Conservation (phyloP, 768 basidiomycete species). For the Saitozyma podzolica region DNA sequence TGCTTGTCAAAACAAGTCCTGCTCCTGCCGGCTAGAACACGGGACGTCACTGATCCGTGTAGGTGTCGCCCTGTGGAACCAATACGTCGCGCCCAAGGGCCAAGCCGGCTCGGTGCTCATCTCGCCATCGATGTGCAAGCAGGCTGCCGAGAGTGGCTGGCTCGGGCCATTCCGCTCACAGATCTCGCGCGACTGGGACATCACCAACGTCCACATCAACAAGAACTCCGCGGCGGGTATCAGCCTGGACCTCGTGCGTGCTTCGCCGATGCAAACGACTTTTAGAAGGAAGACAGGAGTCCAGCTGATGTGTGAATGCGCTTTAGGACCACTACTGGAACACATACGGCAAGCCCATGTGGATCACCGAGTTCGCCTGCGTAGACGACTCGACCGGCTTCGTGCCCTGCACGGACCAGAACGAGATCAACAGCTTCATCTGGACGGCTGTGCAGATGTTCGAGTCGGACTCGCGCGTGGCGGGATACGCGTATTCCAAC, state of each 20-base stretch:
- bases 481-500: conserved; percentile 48
- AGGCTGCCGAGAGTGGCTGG: conserved; percentile 44
- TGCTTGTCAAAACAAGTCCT: neutral
- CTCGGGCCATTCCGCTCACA: conserved; percentile 41
- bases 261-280: neutral
- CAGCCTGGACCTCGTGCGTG: conserved; percentile 24
- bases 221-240: conserved; percentile 47
- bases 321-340: conserved; percentile 39
- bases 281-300: neutral
- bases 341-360: conserved; percentile 46
- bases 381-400: conserved; percentile 45
- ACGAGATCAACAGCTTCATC: conserved; percentile 49
- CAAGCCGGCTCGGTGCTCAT: conserved; percentile 26
- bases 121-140: conserved; percentile 51
- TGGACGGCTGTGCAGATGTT: conserved; percentile 47
- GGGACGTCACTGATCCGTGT: neutral
- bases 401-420: conserved; percentile 48
- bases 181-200: conserved; percentile 30
- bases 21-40: neutral
- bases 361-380: conserved; percentile 48
- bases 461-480: conserved; percentile 43
- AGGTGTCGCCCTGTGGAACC: conserved; percentile 46
- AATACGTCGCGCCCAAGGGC: conserved; percentile 43
- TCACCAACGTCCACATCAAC: conserved; percentile 49
- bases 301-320: neutral